Base-by-base conservation (phyloP, 306 rosid genomes). In the barrel medic (Medicago truncatula) region DNA sequence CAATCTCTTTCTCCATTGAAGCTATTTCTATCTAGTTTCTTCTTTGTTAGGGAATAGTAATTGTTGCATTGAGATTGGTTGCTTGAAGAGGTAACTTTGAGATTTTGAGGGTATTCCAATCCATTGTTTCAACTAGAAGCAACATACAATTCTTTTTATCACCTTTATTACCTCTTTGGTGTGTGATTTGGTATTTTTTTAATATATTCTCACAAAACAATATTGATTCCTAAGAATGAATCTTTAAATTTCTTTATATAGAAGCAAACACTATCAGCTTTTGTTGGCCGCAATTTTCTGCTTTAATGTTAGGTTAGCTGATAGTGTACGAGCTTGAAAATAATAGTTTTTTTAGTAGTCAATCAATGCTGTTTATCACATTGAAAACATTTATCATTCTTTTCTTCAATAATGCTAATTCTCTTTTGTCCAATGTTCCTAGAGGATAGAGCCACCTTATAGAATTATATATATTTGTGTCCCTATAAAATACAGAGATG, bases 61-160 rank as follows among this genome's bases (percentile, higher is more conserved):
- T 70, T 78, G 78, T 82, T 79, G 85, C 84, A 81, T 54, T 41
- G 71, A 82, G 88, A 76, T 61, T 76, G 93, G 88, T 88, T 88
- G 93, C 96, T 92, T 89, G 84, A 79, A 81, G 89, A 89, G 80
- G 83, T 74, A 87, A 79, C 67, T 61, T 84, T 83, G 78, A 65
- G 89, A 84, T 87, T 87, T 89, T 81, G 82, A 46, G 83, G 83
- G 79, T 70, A 76, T 84, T 76, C 75, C 81, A 91, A 89, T 89
- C 88, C 97, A 58, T 92, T 92, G 92, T 92, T 92, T 92, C 90
- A 90, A 78, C 80, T 18, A 70, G 84, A 92, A 92, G 97, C 96
- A 90, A 92, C 94, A 77, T 41, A 81, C 78, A 65, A 76, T 83
- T 89, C 89, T 84, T 84, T 67, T 89, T 76, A 56, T 76, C 79